Conservation (phyloP, 805 yeast genomes). For the Candida xyloterini region DNA sequence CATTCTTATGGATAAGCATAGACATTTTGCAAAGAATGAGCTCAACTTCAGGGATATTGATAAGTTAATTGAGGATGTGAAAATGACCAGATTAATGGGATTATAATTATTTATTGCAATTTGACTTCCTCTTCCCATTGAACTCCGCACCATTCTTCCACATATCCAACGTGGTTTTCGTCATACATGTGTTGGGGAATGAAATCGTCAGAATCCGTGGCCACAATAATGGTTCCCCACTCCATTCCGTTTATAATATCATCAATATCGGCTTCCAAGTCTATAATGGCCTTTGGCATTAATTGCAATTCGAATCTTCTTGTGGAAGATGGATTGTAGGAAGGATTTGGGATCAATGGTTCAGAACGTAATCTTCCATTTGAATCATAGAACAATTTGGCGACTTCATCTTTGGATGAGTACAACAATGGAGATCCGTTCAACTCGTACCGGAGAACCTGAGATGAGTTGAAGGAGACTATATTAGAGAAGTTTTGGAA, state of each 20-base stretch:
- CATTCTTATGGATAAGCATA: conserved; percentile 63
- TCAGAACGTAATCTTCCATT: conserved; percentile 25
- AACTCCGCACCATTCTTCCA: conserved; percentile 29
- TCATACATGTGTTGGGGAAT: conserved; percentile 49
- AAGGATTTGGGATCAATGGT: conserved; percentile 52
- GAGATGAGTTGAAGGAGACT: conserved; percentile 79
- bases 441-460: conserved; percentile 80
- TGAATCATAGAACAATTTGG: conserved; percentile 37
- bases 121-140: conserved; percentile 29
- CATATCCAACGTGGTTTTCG: conserved; percentile 58
- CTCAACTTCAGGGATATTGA: conserved; percentile 77
- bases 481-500: conserved; percentile 77
- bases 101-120: conserved; percentile 11
- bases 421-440: conserved; percentile 78
- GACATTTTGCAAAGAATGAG: conserved; percentile 71
- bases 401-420: conserved; percentile 56
- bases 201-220: conserved; percentile 65
- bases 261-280: conserved; percentile 55
- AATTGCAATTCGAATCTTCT: conserved; percentile 82
- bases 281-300: conserved; percentile 90
- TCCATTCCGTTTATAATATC: conserved; percentile 78
- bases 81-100: conserved; percentile 24
- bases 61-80: conserved; percentile 52
- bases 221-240: conserved; percentile 92
- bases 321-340: conserved; percentile 54